Evolutionary conservation across 2,329 filamentous ascomycete species (phyloP).

Genomic region (Conoideocrella luteorostrata): DNA sequence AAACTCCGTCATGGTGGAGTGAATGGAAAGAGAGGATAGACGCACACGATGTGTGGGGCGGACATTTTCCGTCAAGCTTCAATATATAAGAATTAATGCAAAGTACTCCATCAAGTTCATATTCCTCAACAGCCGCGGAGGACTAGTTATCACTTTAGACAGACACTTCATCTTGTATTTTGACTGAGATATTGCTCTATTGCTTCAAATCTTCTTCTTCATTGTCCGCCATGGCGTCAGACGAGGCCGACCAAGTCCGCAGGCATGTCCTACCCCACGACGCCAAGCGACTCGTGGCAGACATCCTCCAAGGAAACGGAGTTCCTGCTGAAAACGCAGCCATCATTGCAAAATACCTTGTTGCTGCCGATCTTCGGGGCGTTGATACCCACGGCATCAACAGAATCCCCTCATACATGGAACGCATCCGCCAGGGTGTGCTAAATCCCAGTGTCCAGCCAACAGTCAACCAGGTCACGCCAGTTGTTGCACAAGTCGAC

Average conservation of each 20-base stretch:
- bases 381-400: constrained; percentile 75
- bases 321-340: constrained; percentile 52
- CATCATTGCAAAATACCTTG: constrained; percentile 60
- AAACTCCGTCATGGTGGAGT: background rate
- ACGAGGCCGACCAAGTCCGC: background rate
- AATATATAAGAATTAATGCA: too few relatives aligned
- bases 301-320: constrained; percentile 53
- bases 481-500: constrained; percentile 62
- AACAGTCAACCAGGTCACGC: constrained; percentile 54
- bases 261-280: constrained; percentile 24
- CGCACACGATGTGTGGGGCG: too few relatives aligned
- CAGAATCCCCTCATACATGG: constrained; percentile 71
- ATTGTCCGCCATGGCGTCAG: background rate
- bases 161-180: too few relatives aligned
- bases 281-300: constrained; percentile 41
- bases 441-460: constrained; percentile 57
- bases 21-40: too few relatives aligned
- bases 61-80: too few relatives aligned
- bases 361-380: constrained; percentile 69
- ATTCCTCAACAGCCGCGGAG: too few relatives aligned
- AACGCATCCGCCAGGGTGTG: constrained; percentile 63
- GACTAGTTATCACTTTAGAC: too few relatives aligned
- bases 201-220: background rate
- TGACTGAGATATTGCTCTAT: too few relatives aligned
- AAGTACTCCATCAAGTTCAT: too few relatives aligned